These are phyloP conservation scores for Aureobasidium sp. DNA, from an alignment of 2,329 filamentous ascomycete genomes.

Conservation along the genomic window DNA sequence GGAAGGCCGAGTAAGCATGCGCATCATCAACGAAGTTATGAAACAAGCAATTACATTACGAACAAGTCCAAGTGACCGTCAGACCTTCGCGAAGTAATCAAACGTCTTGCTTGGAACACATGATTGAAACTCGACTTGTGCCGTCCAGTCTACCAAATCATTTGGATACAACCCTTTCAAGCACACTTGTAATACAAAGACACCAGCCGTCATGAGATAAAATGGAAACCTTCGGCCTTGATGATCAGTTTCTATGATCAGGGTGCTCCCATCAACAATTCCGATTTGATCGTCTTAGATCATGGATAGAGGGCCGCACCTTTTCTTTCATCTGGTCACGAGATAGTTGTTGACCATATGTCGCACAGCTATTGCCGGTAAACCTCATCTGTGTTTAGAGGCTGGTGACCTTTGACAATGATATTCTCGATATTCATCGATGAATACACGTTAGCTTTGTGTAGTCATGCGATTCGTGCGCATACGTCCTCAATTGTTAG, in stretches of 20 bases:
- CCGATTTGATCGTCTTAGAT: neutral
- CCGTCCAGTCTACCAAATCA: neutral
- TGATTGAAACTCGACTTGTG: neutral
- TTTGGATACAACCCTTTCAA: neutral
- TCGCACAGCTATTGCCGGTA: too few relatives aligned
- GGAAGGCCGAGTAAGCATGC: conserved; percentile 41
- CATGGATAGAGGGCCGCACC: neutral
- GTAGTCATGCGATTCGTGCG: neutral
- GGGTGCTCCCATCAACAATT: neutral
- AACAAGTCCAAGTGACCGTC: neutral
- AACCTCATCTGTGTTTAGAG: neutral
- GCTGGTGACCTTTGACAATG: neutral
- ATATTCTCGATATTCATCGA: too few relatives aligned
- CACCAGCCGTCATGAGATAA: too few relatives aligned
- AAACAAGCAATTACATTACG: neutral
- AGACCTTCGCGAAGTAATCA: neutral
- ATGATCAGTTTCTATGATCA: neutral
- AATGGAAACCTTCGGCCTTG: too few relatives aligned
- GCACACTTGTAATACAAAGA: neutral
- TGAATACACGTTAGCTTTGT: too few relatives aligned
- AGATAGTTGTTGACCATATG: too few relatives aligned
- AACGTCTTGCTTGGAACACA: neutral
- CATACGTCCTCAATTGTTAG: too few relatives aligned
- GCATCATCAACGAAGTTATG: neutral
- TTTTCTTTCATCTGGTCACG: neutral